Base-by-base conservation (phyloP, 441 rosid genomes). In the Gossypium schwendimanii region DNA sequence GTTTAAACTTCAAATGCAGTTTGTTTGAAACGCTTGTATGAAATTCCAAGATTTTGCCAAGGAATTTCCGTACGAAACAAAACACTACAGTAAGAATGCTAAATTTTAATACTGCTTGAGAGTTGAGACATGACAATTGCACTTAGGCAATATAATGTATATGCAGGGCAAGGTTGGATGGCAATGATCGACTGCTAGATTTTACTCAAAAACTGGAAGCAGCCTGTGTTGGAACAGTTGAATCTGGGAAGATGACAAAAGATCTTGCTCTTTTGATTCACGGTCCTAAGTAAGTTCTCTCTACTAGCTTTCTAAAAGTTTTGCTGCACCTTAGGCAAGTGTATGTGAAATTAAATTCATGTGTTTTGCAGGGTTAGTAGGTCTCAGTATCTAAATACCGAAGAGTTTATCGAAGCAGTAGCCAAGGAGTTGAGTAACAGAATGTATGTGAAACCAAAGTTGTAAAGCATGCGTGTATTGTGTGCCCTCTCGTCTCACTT, bases 241-340 rank as follows among this genome's bases (percentile, higher is more conserved):
- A 94, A 76, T 86, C 92, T 26, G 95, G 95, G 69, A 91, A 90
- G 87, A 94, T 94, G 98, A 94, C 97, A 57, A 91, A 91, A 78
- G 98, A 94, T 83, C 98, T 94, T 12, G 98, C 97, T 3, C 84
- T 92, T 73, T 78, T 92, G 68, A 83, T 87, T 77, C 91, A 94
- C 69, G 98, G 97, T 53, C 78, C 92, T 21, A 90, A 81, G 98
- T 93, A 73, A 50, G 85, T 73, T 8, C 52, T 20, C 33, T 47
- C 52, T 47, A 53, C 58, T 45, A 55, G 61, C 47, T n/a, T 36
- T 36, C n/a, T 15, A 33, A 15, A 15, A 66, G 14, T 47, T 47
- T 14, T 47, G 44, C 36, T 18, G 1, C 53, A 31, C 45, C 23
- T 6, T 6, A 8, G 10, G 59, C 26, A 49, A 55, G 9, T 20